Conservation (phyloP, 2,329 filamentous ascomycete genomes). For the Drechslera avenae region DNA sequence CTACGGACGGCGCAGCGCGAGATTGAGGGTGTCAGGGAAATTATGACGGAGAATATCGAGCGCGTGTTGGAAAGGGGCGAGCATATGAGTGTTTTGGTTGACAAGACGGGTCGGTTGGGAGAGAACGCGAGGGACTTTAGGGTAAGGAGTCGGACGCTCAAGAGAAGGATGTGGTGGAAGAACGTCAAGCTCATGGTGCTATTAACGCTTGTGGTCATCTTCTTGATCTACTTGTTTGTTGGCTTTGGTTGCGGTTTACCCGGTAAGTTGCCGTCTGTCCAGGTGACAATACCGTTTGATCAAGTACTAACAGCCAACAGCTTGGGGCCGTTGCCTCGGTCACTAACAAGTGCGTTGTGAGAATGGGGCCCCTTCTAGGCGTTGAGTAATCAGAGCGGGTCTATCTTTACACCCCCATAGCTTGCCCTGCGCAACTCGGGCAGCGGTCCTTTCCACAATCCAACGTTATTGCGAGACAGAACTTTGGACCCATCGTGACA, state of each 20-base stretch:
- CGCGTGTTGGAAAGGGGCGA: slow-evolving; percentile 83
- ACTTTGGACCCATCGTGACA: too few relatives aligned
- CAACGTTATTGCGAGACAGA: too few relatives aligned
- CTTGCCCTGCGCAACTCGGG: too few relatives aligned
- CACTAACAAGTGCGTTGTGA: slow-evolving; percentile 22
- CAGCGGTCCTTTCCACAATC: too few relatives aligned
- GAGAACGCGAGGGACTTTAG: slow-evolving; percentile 89
- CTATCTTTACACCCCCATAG: too few relatives aligned
- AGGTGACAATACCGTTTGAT: neutral
- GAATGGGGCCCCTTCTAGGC: too few relatives aligned
- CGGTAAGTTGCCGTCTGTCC: slow-evolving; percentile 35
- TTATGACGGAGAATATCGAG: slow-evolving; percentile 97
- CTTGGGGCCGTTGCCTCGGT: slow-evolving; percentile 47
- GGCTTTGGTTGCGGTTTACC: slow-evolving; percentile 75
- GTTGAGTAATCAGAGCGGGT: too few relatives aligned
- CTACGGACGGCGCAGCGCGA: slow-evolving; percentile 82
- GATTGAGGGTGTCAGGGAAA: slow-evolving; percentile 89
- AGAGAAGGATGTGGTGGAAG: slow-evolving; percentile 99
- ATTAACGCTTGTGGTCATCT: slow-evolving; percentile 71
- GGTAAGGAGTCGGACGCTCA: slow-evolving; percentile 81
- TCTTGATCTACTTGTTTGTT: slow-evolving; percentile 72
- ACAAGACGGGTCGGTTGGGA: slow-evolving; percentile 93
- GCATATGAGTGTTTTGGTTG: slow-evolving; percentile 88
- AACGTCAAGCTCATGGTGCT: slow-evolving; percentile 93
- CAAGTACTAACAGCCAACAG: slow-evolving; percentile 31